phyloP scores from a whole-genome alignment of 768 basidiomycete species.

The Myochromella boudieri region DNA sequence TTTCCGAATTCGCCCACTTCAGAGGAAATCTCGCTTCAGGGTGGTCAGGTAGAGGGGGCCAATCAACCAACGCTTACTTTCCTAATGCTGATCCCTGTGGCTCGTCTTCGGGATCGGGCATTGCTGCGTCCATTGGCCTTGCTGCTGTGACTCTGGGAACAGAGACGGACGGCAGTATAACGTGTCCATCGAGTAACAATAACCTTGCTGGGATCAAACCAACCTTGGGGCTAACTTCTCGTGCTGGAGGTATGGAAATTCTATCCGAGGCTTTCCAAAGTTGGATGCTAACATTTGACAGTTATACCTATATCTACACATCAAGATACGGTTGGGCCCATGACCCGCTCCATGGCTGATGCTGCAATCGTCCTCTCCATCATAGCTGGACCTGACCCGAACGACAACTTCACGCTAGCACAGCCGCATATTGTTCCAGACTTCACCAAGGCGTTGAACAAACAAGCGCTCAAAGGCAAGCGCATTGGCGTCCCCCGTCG shows the following conservation, averaged over 20 bases:
- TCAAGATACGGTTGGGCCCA: slow-evolving; percentile 61
- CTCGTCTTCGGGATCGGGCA: slow-evolving; percentile 59
- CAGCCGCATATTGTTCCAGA: slow-evolving; percentile 56
- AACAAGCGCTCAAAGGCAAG: slow-evolving; percentile 46
- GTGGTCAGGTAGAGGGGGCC: slow-evolving; percentile 31
- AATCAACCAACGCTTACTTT: slow-evolving; percentile 23
- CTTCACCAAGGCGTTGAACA: slow-evolving; percentile 51
- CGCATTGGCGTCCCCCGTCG: slow-evolving; percentile 54
- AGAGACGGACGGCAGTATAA: slow-evolving; percentile 57
- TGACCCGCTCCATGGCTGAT: slow-evolving; percentile 52
- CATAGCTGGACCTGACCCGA: slow-evolving; percentile 54
- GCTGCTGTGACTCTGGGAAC: slow-evolving; percentile 47
- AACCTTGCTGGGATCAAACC: slow-evolving; percentile 63
- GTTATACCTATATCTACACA: slow-evolving; percentile 58
- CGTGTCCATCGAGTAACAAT: slow-evolving; percentile 49
- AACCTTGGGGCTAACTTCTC: slow-evolving; percentile 57
- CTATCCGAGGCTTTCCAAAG: not conserved
- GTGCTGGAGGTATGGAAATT: slow-evolving; percentile 47
- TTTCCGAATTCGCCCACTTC: slow-evolving; percentile 55
- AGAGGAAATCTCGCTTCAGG: slow-evolving; percentile 46
- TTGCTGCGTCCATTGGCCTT: slow-evolving; percentile 52
- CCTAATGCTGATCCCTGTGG: slow-evolving; percentile 55
- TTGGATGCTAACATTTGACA: slow-evolving; percentile 16
- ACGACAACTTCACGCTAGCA: slow-evolving; percentile 53
- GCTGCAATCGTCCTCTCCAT: slow-evolving; percentile 55